Conservation (phyloP, 1,284 basidiomycete genomes). For the Neonothopanus nambi region DNA sequence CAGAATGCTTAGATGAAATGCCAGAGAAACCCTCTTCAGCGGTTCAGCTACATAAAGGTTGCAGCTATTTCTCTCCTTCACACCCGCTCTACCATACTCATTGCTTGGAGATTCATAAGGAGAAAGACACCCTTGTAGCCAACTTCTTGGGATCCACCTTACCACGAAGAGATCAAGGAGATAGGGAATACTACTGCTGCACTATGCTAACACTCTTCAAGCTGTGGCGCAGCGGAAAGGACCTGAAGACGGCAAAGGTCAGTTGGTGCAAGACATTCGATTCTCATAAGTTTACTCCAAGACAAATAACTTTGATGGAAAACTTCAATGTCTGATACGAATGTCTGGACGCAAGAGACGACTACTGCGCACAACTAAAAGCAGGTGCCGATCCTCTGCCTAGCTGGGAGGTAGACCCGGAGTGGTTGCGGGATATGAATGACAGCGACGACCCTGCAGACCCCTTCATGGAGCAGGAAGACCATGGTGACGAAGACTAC, state of each 20-base stretch:
- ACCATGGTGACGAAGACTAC: no score
- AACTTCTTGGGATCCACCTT: neutral
- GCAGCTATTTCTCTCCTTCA: neutral
- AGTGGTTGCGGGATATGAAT: neutral
- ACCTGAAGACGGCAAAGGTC: conserved; percentile 14
- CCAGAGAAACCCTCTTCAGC: no score
- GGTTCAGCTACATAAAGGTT: no score
- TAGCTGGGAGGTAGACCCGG: neutral
- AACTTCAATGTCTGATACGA: neutral
- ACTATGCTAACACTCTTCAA: conserved; percentile 14
- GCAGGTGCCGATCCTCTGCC: neutral
- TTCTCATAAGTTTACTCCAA: neutral
- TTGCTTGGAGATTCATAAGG: neutral
- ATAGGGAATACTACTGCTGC: conserved; percentile 6
- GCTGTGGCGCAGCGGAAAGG: conserved; percentile 18
- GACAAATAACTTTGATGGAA: neutral
- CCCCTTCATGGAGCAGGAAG: neutral
- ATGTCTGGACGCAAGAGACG: conserved; percentile 1
- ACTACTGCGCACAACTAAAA: neutral
- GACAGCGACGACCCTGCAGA: neutral
- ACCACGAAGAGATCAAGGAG: conserved; percentile 1
- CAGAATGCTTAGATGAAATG: no score
- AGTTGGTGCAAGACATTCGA: no score
- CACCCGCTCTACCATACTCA: conserved; percentile 5
- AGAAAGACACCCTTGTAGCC: neutral